phyloP scores from a whole-genome alignment of 371 early-diverging fungal species.

The Mortierella sp. region DNA sequence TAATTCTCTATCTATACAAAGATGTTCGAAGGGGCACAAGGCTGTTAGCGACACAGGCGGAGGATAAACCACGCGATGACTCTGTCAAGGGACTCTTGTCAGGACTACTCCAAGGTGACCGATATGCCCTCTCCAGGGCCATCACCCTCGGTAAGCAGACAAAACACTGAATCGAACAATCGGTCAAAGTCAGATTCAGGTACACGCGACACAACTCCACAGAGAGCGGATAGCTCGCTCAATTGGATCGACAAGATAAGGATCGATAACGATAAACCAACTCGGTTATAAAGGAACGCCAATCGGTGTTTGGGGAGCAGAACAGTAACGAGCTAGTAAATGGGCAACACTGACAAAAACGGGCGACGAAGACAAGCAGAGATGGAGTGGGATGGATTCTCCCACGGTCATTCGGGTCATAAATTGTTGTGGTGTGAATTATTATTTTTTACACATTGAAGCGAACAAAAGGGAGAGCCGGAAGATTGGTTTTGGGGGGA shows the following conservation, averaged over 20 bases:
- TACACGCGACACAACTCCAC: slow-evolving; percentile 1
- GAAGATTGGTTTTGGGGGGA: slow-evolving; percentile 1
- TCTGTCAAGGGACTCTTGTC: slow-evolving; percentile 47
- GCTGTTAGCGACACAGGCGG: background rate
- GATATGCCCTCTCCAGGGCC: slow-evolving; percentile 67
- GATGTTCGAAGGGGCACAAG: background rate
- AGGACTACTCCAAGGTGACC: slow-evolving; percentile 54
- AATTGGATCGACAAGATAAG: background rate
- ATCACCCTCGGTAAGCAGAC: slow-evolving; percentile 70
- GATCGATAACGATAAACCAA: no score
- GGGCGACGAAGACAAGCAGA: background rate
- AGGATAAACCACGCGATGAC: slow-evolving; percentile 32
- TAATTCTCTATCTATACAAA: background rate
- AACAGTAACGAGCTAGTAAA: background rate
- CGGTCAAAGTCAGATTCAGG: background rate
- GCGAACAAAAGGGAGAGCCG: background rate
- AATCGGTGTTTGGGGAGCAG: background rate
- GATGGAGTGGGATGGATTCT: background rate
- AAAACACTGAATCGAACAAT: background rate
- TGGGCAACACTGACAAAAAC: no score
- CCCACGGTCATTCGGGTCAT: slow-evolving; percentile 12
- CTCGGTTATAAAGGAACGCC: background rate
- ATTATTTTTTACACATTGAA: background rate
- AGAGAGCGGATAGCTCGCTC: no score
- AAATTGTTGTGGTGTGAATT: background rate